Evolutionary conservation across 768 basidiomycete species (phyloP).

Genomic region (Trametes cubensis): DNA sequence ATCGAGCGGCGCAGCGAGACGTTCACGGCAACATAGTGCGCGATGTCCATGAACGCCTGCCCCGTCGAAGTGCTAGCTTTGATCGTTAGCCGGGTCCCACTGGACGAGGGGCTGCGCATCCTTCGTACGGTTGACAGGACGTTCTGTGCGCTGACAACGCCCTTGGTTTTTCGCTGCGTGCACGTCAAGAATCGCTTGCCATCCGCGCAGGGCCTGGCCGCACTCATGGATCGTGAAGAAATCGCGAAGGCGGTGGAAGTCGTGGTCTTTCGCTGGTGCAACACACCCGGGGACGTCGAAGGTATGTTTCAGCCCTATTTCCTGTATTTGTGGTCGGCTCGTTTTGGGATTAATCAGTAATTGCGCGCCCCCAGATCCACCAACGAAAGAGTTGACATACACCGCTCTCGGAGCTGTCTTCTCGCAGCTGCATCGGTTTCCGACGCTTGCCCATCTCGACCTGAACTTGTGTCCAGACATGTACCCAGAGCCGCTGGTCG

Average conservation of each 20-base stretch:
- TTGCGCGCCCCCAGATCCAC: too few relatives aligned
- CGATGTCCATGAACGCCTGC: slow-evolving; percentile 17
- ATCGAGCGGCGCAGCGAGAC: not conserved
- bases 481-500: not conserved
- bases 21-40: not conserved
- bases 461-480: slow-evolving; percentile 17
- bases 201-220: not conserved
- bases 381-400: not conserved
- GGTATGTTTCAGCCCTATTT: not conserved
- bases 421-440: slow-evolving; percentile 4
- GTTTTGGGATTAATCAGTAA: too few relatives aligned
- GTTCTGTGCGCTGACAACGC: slow-evolving; percentile 21
- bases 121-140: slow-evolving; percentile 20
- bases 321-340: too few relatives aligned
- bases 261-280: slow-evolving; percentile 12
- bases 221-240: slow-evolving; percentile 4
- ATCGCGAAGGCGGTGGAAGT: slow-evolving; percentile 14
- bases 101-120: slow-evolving; percentile 5
- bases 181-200: slow-evolving; percentile 15
- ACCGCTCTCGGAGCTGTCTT: slow-evolving; percentile 1
- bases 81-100: slow-evolving; percentile 13
- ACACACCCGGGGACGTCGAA: not conserved
- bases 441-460: slow-evolving; percentile 6
- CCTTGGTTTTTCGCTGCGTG: slow-evolving; percentile 15
- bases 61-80: slow-evolving; percentile 21